Evolutionary conservation across 2,329 filamentous ascomycete species (phyloP), one percentile per base, ranked within the genome.

Genomic region (Raffaelea arxii): DNA sequence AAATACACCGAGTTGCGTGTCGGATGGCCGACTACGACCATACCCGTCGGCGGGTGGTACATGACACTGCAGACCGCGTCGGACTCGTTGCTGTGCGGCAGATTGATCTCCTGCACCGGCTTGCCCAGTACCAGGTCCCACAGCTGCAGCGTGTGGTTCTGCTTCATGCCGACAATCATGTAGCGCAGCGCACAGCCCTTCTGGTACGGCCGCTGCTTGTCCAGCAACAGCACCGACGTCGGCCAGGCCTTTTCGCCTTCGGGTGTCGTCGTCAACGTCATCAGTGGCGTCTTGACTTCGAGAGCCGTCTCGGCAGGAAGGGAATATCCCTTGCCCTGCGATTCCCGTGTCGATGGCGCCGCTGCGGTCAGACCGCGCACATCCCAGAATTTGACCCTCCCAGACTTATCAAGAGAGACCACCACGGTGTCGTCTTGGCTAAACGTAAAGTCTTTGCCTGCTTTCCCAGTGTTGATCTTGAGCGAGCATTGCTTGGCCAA

Each of bases 1-100:
- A 98, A 94, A 70, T 96, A 98, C 64, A 98, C 82, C 7, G 90
- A 96, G 69, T 98, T 98, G 53, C 92, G 82, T 2, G 91, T 97
- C 11, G 94, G 92, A 59, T 98, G 92, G 30, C 91, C 94, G 50
- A 98, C 85, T 51, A 94, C 80, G 60, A 98, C 86, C 69, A 97
- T 94, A 48, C 91, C 90, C 25, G 90, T 92, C 53, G 81, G 77
- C 6, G 92, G 84, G 62, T 98, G 90, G 63, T 97, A 98, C 60
- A 85, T 83, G 60, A 98, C 85, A 62, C 90, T 97, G 73, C 92
- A 98, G 51, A 97, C 91, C n/a, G 89, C 89, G 65, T 96, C 91
- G 3, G 88, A 94, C 62, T 97, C 91, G 60, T 92, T 94, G 67
- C 86, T 86, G 61, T 98, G 91, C 1, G 92, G 92, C 47, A 98